These are phyloP conservation scores for Aspergillus olivimuriae DNA, from an alignment of 495 filamentous ascomycete species.

Conservation along the genomic window DNA sequence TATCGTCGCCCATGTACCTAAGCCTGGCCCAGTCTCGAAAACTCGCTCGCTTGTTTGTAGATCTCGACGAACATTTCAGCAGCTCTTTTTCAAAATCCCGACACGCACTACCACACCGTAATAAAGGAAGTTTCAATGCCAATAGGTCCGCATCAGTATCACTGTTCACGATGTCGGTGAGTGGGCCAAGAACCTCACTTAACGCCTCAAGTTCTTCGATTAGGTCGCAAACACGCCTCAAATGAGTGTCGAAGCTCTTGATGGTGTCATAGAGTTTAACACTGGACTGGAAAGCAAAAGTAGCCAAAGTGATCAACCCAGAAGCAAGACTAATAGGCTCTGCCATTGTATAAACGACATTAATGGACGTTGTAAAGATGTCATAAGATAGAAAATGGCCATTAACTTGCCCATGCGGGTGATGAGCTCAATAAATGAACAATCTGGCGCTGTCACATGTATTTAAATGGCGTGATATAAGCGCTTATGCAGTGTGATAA, in stretches of 20 bases:
- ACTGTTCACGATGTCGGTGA: slow-evolving; percentile 21
- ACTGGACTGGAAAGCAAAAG: slow-evolving; percentile 38
- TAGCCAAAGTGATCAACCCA: slow-evolving; percentile 19
- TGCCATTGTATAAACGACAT: slow-evolving; percentile 16
- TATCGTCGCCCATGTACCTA: slow-evolving; percentile 23
- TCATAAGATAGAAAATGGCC: neutral
- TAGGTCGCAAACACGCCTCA: slow-evolving; percentile 34
- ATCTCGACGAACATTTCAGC: slow-evolving; percentile 12
- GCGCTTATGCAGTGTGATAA: neutral
- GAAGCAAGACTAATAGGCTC: slow-evolving; percentile 26
- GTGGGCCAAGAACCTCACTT: slow-evolving; percentile 26
- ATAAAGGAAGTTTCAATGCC: slow-evolving; percentile 16
- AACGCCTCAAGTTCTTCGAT: slow-evolving; percentile 34
- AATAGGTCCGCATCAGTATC: slow-evolving; percentile 11
- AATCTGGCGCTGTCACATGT: neutral
- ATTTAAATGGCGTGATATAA: neutral
- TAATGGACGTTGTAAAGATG: neutral
- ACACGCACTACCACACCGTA: slow-evolving; percentile 22
- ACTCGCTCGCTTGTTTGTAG: slow-evolving; percentile 11
- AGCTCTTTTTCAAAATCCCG: slow-evolving; percentile 21
- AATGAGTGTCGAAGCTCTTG: slow-evolving; percentile 32
- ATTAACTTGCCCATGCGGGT: neutral
- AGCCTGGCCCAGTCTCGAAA: slow-evolving; percentile 27
- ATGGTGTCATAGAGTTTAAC: slow-evolving; percentile 30
- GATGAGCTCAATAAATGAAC: neutral